Evolutionary conservation across 1,284 basidiomycete genomes (phyloP), one percentile per base, ranked within the genome.

Genomic region (Chalciporus sp.): DNA sequence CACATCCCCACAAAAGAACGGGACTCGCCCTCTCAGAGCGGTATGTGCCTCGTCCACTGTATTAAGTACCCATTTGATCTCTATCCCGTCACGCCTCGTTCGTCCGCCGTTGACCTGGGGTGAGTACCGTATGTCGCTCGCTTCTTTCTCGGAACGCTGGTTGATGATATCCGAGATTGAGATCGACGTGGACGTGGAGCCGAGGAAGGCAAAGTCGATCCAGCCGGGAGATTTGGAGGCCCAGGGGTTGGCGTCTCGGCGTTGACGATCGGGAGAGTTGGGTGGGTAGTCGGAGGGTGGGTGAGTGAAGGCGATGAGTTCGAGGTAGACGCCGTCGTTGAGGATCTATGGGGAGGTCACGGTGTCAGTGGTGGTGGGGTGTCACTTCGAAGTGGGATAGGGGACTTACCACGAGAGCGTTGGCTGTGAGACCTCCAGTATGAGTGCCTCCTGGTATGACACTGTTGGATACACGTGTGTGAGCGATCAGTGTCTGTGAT

Each of bases 1-100:
- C n/a, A 87, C 67, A 64, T 89, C 86, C 20, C 84, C 84, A 61
- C 87, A 90, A 64, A 85, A 89, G 64, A 89, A 89, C n/a, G 87
- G 86, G 12, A 84, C 62, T 2, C 62, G 58, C 2, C 79, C 75
- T 0, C 72, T 67, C 6, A 57, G 56, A 8, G 6, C 7, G 7
- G 16, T 7, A 3, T 59, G 58, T 2, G 57, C 50, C 35, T 61
- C 62, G 28, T 59, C 52, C 14, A 83, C 73, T 0, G 72, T 67
- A 3, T 74, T 79, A 35, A 87, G 77, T 41, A 82, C 64, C 86
- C 86, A 89, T 58, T 80, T 66, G 40, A 89, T 58, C 20, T 75
- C 68, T 29, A 72, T 66, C 1, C 85, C 85, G 57, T 88, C 81
- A 0, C 72, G 65, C 31, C 82, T 72, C 49, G 65, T 74, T 6